A percentile compares a stretch with the other conserved stretches of the same genome.
Evolutionary conservation across 2,329 filamentous ascomycete genomes (phyloP).

Genomic region (Fusarium bulbicola): DNA sequence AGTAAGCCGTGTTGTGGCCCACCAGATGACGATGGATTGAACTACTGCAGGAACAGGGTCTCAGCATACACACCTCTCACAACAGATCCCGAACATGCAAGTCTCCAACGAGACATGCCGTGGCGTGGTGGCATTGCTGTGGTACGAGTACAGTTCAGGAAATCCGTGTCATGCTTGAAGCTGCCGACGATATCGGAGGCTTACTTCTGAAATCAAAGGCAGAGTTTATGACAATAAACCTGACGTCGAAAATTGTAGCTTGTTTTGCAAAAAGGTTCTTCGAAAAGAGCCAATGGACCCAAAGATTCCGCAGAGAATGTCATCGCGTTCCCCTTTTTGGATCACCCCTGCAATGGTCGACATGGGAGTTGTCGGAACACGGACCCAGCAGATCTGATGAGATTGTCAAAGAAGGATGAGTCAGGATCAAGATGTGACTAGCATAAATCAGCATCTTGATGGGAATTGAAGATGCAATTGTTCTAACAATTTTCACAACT

Average conservation of each 20-base stretch:
- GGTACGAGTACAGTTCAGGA: background rate
- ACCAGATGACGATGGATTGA: conserved; percentile 40
- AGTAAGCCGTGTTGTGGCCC: conserved; percentile 26
- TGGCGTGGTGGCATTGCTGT: conserved; percentile 19
- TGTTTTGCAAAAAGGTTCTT: background rate
- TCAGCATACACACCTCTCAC: conserved; percentile 19
- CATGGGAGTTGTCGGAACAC: conserved; percentile 10
- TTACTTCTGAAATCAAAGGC: background rate
- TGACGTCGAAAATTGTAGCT: conserved; percentile 1
- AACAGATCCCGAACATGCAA: conserved; percentile 22
- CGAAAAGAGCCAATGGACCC: background rate
- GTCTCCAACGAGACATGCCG: conserved; percentile 21
- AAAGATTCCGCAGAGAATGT: conserved; percentile 12
- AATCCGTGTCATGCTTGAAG: background rate
- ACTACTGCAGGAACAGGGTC: conserved; percentile 44
- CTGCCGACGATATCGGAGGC: background rate
- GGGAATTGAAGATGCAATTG: background rate
- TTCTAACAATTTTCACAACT: background rate
- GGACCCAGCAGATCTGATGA: background rate
- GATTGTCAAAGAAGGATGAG: conserved; percentile 7
- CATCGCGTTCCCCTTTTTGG: conserved; percentile 27
- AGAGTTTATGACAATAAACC: background rate
- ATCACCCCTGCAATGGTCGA: background rate
- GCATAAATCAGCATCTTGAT: background rate
- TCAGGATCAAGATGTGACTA: conserved; percentile 1